Base-by-base conservation (phyloP, 805 yeast genomes). In the Sungouiella blattae region DNA sequence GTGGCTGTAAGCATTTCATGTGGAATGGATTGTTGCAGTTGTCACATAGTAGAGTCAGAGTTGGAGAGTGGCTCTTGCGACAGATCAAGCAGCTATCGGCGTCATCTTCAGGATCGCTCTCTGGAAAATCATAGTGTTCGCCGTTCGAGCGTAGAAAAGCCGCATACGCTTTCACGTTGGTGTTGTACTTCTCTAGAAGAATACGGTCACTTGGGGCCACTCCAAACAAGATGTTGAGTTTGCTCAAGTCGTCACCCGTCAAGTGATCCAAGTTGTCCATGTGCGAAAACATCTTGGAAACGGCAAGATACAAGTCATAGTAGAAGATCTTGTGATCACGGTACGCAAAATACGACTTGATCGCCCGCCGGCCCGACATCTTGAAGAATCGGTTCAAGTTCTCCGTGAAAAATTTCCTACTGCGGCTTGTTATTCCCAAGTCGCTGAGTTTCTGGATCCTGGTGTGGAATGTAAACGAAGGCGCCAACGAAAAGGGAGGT, bases 21-120 rank as follows among this genome's bases (percentile, higher is more conserved):
- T 89, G 96, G 57, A 64, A 87, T 1, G 76, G 72, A 33, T 70
- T 71, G 39, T 82, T 78, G 52, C 96, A 89, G 25, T 83, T 83
- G 47, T 80, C 85, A 56, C 96, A 89, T 5, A 77, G 51, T 15
- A 82, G 55, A 3, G 78, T 75, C 20, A 64, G 57, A 2, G 62
- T 57, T 0, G 80, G 78, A 6, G 69, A 56, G 34, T 68, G 65
- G 35, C 62, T 57, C 9, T 53, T 58, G 13, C 69, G 66, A 47
- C 88, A 83, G 1, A 77, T 50, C 37, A 60, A 47, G 40, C 81
- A 75, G 30, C 60, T 62, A 13, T 63, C 71, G 5, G 33, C 16
- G n/a, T 46, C 46, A 11, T 38, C 42, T n/a, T 53, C 62, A 22
- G 55, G 55, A 28, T 58, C 63, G 8, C 53, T 46, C 33, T 56